A percentile compares a stretch with the other conserved stretches of the same genome.
Conservation (phyloP, 805 yeast species). For the Brettanomyces bruxellensis region DNA sequence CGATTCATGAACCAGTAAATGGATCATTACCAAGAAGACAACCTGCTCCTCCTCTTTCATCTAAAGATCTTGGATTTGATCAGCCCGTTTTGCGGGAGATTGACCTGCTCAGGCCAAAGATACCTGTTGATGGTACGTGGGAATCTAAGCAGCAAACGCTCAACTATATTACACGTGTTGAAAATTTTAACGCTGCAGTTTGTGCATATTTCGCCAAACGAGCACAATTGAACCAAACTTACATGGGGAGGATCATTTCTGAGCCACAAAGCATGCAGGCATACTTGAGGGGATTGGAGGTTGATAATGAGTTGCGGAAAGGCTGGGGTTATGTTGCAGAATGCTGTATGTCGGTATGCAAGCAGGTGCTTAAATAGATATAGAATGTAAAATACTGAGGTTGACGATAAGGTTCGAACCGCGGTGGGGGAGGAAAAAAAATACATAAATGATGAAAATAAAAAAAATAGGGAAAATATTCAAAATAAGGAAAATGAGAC, state of each 20-base stretch:
- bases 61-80: conserved; percentile 13
- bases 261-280: conserved; percentile 4
- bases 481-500: no score
- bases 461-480: no score
- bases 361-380: background rate
- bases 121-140: background rate
- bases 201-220: conserved; percentile 8
- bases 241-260: conserved; percentile 8
- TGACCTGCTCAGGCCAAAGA: background rate
- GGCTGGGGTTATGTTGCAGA: conserved; percentile 7
- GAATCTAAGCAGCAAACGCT: background rate
- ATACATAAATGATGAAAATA: no score
- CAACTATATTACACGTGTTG: conserved; percentile 5
- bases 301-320: conserved; percentile 8
- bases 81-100: background rate
- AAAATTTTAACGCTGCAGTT: conserved; percentile 8
- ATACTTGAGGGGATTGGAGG: conserved; percentile 11
- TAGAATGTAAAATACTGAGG: no score
- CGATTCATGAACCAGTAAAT: conserved; percentile 15
- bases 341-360: conserved; percentile 1
- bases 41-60: conserved; percentile 7
- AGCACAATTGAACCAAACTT: conserved; percentile 7
- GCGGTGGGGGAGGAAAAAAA: no score
- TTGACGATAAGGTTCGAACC: no score
- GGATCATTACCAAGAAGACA: conserved; percentile 9